These are phyloP conservation scores for Annulohypoxylon maeteangense DNA, from an alignment of 495 filamentous ascomycete genomes.

Conservation along the genomic window DNA sequence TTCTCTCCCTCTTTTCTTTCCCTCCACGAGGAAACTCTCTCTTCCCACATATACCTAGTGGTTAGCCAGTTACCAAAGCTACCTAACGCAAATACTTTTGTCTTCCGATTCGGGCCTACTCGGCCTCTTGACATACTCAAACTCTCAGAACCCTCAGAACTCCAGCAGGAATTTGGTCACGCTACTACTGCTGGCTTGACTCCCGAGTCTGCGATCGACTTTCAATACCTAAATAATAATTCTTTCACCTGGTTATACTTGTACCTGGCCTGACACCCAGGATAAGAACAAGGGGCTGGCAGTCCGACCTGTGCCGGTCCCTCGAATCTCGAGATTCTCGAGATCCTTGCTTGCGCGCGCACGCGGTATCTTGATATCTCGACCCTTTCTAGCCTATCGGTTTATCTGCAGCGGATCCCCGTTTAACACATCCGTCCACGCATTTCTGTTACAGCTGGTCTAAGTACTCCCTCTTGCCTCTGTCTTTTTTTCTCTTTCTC, in stretches of 20 bases:
- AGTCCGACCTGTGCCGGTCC: slow-evolving; percentile 37
- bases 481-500: background rate
- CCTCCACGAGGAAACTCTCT: slow-evolving; percentile 1
- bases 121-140: slow-evolving; percentile 8
- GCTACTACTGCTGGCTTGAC: background rate
- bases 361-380: slow-evolving; percentile 43
- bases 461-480: slow-evolving; percentile 24
- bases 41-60: background rate
- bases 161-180: slow-evolving; percentile 2
- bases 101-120: slow-evolving; percentile 48
- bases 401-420: slow-evolving; percentile 46
- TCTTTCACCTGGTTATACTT: background rate
- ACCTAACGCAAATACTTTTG: slow-evolving; percentile 30
- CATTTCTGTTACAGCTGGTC: slow-evolving; percentile 28
- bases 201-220: background rate
- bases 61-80: background rate
- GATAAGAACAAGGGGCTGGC: slow-evolving; percentile 14
- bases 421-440: slow-evolving; percentile 33
- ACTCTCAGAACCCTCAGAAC: slow-evolving; percentile 8
- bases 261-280: background rate
- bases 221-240: background rate
- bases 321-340: slow-evolving; percentile 17
- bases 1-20: background rate
- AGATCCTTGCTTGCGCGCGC: slow-evolving; percentile 38
- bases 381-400: slow-evolving; percentile 43